Evolutionary conservation across 768 basidiomycete genomes (phyloP).

Genomic region (Podaxis sp.): DNA sequence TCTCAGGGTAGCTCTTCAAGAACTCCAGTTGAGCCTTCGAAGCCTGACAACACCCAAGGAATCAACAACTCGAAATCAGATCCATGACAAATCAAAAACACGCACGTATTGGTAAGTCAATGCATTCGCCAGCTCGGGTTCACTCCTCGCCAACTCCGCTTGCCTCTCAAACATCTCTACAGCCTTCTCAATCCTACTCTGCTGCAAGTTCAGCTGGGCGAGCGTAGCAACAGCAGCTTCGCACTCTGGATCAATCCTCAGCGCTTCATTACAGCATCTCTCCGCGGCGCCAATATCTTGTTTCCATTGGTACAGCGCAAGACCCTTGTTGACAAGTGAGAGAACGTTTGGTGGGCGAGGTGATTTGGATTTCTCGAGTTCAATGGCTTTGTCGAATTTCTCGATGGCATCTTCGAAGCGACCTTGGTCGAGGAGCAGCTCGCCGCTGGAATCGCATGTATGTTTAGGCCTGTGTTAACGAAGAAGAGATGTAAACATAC

Average conservation of each 20-base stretch:
- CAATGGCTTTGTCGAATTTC: constrained; percentile 90
- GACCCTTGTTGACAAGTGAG: constrained; percentile 94
- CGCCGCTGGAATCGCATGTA: constrained; percentile 58
- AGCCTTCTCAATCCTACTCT: constrained; percentile 84
- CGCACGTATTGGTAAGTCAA: constrained; percentile 78
- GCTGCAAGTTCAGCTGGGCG: constrained; percentile 90
- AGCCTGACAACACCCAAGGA: constrained; percentile 61
- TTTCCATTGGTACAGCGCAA: constrained; percentile 94
- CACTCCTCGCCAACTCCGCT: constrained; percentile 84
- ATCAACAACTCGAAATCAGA: constrained; percentile 3
- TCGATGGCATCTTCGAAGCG: constrained; percentile 86
- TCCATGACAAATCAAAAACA: constrained; percentile 16
- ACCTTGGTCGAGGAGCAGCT: constrained; percentile 89
- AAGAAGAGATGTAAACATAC: constrained; percentile 45
- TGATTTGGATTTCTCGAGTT: constrained; percentile 79
- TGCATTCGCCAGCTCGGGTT: constrained; percentile 80
- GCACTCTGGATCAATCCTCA: constrained; percentile 87
- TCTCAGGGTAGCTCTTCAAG: constrained; percentile 77
- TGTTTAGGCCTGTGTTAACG: not conserved
- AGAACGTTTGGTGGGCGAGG: constrained; percentile 73
- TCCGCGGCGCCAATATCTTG: constrained; percentile 86
- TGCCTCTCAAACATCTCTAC: constrained; percentile 85
- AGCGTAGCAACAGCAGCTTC: constrained; percentile 96
- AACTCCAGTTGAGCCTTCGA: constrained; percentile 83
- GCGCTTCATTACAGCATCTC: constrained; percentile 82